Percentiles rank a stretch among this genome's conserved stretches.
phyloP scores from a whole-genome alignment of 208 protist genomes.

The Trypanosoma lewisi region DNA sequence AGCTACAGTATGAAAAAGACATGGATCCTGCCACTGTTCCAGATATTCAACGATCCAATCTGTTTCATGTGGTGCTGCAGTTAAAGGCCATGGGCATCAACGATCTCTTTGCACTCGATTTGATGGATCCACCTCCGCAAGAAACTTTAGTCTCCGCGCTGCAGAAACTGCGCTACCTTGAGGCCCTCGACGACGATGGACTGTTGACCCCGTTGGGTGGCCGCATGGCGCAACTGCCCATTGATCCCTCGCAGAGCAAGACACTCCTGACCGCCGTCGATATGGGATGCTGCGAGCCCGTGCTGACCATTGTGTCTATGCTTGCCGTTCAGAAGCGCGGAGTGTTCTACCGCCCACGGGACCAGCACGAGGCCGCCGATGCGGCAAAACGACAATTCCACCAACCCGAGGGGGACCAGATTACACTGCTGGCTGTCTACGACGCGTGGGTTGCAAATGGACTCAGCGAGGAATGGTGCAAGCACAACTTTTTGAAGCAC shows the following conservation, averaged over 20 bases:
- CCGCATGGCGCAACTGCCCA: conserved; percentile 98
- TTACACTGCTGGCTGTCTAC: conserved; percentile 97
- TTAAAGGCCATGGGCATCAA: conserved; percentile 98
- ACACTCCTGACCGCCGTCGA: conserved; percentile 97
- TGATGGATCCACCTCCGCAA: conserved; percentile 96
- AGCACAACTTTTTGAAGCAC: conserved; percentile 97
- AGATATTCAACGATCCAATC: conserved; percentile 98
- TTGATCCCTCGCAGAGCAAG: conserved; percentile 98
- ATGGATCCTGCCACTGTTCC: conserved; percentile 95
- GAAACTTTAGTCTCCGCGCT: conserved; percentile 95
- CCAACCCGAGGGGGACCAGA: conserved; percentile 96
- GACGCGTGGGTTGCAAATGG: conserved; percentile 85
- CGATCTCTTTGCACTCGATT: conserved; percentile 96
- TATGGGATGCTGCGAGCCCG: conserved; percentile 96
- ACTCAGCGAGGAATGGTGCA: conserved; percentile 96
- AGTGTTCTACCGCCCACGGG: conserved; percentile 91
- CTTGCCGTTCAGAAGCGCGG: conserved; percentile 90
- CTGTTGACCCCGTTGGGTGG: conserved; percentile 96
- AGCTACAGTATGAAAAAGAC: conserved; percentile 94
- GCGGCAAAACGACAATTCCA: conserved; percentile 96
- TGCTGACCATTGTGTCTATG: conserved; percentile 98
- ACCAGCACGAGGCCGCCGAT: conserved; percentile 93
- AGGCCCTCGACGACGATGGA: conserved; percentile 98
- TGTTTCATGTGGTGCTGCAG: conserved; percentile 96
- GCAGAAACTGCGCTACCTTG: conserved; percentile 96